Evolutionary conservation across 192 early-diverging fungal genomes (phyloP).

Genomic region (Endogone sp.): DNA sequence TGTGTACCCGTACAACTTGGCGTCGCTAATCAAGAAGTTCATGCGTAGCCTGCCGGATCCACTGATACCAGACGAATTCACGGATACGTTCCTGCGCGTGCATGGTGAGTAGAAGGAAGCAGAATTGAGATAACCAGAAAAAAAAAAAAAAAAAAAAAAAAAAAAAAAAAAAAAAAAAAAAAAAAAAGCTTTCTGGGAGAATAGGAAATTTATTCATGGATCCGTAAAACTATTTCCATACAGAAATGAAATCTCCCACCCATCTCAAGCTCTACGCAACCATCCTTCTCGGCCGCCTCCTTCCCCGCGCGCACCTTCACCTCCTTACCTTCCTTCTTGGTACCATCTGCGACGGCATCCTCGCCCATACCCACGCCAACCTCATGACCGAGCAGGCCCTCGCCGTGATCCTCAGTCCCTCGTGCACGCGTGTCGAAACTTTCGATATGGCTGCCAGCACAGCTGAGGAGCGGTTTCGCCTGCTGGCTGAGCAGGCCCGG

Average conservation of each 20-base stretch:
- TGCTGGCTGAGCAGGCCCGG: no score
- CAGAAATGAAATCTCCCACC: neutral
- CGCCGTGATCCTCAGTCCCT: conserved; percentile 2
- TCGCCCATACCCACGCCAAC: neutral
- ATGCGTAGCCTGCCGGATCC: neutral
- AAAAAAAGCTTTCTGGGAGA: no score
- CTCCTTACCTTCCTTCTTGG: conserved; percentile 1
- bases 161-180: no score
- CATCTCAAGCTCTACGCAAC: neutral
- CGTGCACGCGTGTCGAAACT: no score
- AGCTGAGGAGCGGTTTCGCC: no score
- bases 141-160: no score
- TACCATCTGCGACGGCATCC: neutral
- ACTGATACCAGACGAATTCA: neutral
- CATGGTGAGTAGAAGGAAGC: neutral
- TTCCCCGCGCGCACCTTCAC: neutral
- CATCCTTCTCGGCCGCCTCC: neutral
- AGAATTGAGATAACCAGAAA: no score
- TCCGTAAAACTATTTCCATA: no score
- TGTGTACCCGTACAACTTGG: neutral
- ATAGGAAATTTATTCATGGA: no score
- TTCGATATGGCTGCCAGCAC: no score
- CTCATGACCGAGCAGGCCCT: neutral
- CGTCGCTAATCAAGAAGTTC: neutral
- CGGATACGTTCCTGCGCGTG: neutral